These are phyloP conservation scores for Brassica rapa DNA, from an alignment of 345 rosid genomes.

Conservation along the genomic window DNA sequence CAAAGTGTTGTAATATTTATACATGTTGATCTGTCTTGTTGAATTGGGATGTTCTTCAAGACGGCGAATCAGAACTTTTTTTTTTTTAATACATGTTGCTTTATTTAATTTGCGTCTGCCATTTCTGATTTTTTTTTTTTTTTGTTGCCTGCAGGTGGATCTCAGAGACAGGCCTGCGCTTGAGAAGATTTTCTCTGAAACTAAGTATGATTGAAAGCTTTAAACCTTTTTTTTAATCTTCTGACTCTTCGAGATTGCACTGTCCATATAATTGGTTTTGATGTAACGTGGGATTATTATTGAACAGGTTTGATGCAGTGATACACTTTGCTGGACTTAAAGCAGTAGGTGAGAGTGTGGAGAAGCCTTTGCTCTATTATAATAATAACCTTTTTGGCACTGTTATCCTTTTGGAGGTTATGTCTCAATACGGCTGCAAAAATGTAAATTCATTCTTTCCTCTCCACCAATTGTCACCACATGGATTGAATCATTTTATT, in stretches of 20 bases:
- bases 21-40: slow-evolving; percentile 30
- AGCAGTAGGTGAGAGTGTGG: slow-evolving; percentile 97
- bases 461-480: slow-evolving; percentile 7
- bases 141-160: slow-evolving; percentile 62
- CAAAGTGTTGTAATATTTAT: neutral
- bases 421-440: slow-evolving; percentile 85
- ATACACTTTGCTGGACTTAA: slow-evolving; percentile 98
- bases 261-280: slow-evolving; percentile 24
- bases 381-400: slow-evolving; percentile 86
- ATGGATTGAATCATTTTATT: neutral
- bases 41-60: slow-evolving; percentile 20
- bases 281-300: slow-evolving; percentile 24
- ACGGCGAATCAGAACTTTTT: neutral
- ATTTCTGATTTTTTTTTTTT: neutral
- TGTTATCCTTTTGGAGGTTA: slow-evolving; percentile 75
- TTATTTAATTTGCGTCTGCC: neutral
- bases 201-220: slow-evolving; percentile 49
- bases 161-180: slow-evolving; percentile 82
- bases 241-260: neutral
- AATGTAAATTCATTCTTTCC: slow-evolving; percentile 49
- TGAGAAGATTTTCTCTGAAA: slow-evolving; percentile 63
- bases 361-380: slow-evolving; percentile 78
- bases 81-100: too few species aligned
- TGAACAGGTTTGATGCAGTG: slow-evolving; percentile 84
- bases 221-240: neutral